Evolutionary conservation across 2,329 filamentous ascomycete genomes (phyloP), one percentile per base, ranked within the genome.

Genomic region (Fusarium nisikadoi): DNA sequence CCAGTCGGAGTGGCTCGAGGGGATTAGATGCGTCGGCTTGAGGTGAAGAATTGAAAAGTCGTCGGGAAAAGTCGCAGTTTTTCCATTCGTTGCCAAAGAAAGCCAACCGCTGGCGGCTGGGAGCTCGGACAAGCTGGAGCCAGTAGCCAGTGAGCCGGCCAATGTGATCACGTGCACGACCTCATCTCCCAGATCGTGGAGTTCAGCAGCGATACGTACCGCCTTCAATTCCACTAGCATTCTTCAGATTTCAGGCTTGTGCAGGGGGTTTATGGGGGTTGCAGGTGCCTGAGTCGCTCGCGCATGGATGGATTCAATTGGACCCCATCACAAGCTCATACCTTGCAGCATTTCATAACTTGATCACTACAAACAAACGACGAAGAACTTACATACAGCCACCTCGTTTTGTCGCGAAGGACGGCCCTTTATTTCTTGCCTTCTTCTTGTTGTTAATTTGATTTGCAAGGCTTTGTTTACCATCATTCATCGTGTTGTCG

Each of bases 1-100:
- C 80, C 80, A 81, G 77, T 81, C 80, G 75, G 74, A 75, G 78
- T 78, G 78, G 79, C 79, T 82, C 77, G 79, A 82, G 78, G 80
- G 77, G 78, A 83, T 80, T 81, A 78, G 77, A 73, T 80, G 76
- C 76, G 80, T 80, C 79, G 79, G 74, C 77, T 77, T 79, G 75
- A 76, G 76, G 73, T 79, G 79, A 83, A 81, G 81, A 77, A 81
- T 82, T 83, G 79, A 78, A 78, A 81, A 78, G 76, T 79, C 77
- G 71, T 84, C 83, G 83, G 83, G 82, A 84, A 84, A 85, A 84
- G 80, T 84, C 83, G 83, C 82, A 82, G 81, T 81, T 83, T 84
- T 83, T 83, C 80, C 80, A 77, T 59, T 72, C 70, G 58, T 74
- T 76, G 67, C 62, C 56, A 70, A 67, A 65, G 49, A 68, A 49